Evolutionary conservation across 1,284 basidiomycete species (phyloP).

Genomic region (Stereum hirsutum): DNA sequence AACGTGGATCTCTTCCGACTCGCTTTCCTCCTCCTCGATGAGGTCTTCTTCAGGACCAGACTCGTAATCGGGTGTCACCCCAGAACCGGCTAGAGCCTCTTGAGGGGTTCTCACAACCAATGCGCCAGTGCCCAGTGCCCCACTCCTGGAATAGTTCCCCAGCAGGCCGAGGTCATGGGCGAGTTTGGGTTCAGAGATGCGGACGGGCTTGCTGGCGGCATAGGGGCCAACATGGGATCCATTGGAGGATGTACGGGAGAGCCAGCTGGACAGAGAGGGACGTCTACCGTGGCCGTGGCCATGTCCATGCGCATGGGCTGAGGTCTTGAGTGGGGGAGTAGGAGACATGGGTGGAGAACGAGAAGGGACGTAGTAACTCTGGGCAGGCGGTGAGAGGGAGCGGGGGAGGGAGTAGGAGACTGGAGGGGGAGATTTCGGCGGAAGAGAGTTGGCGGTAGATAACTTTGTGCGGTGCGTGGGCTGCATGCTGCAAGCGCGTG

Average conservation of each 20-base stretch:
- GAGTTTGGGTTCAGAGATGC: conserved; percentile 55
- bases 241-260: conserved; percentile 21
- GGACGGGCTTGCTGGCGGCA: conserved; percentile 32
- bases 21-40: conserved; percentile 16
- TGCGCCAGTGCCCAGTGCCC: conserved; percentile 55
- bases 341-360: conserved; percentile 6
- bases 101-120: conserved; percentile 67
- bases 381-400: too few species aligned
- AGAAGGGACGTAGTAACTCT: too few species aligned
- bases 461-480: conserved; percentile 5
- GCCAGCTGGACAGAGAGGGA: conserved; percentile 25
- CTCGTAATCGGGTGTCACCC: conserved; percentile 7
- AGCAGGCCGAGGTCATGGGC: conserved; percentile 37
- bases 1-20: conserved; percentile 9
- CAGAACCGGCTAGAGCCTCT: conserved; percentile 43
- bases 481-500: conserved; percentile 9
- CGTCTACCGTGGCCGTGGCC: conserved; percentile 14
- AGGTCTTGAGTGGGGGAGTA: conserved; percentile 5
- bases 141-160: conserved; percentile 29
- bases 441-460: too few species aligned
- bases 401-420: too few species aligned
- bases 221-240: conserved; percentile 11
- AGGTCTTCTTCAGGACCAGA: conserved; percentile 8
- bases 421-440: too few species aligned
- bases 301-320: conserved; percentile 11